phyloP scores from a whole-genome alignment of 306 rosid genomes.

The Luffa aegyptiaca region DNA sequence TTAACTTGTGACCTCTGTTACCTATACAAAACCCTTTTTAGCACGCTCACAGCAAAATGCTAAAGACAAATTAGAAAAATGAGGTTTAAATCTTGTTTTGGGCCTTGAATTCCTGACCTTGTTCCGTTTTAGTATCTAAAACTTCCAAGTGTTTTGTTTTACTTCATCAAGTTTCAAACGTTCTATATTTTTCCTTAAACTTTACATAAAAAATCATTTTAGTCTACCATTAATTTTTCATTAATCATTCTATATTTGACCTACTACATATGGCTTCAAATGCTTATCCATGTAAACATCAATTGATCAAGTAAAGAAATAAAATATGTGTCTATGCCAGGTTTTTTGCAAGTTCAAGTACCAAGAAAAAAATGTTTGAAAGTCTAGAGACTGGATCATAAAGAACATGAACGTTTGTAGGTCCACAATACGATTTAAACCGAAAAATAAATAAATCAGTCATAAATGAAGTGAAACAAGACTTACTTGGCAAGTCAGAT shows the following conservation, averaged over 20 bases:
- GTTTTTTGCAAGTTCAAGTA: background rate
- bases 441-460: background rate
- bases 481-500: conserved; percentile 84
- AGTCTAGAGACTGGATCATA: background rate
- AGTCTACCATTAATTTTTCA: too few species aligned
- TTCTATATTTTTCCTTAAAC: too few species aligned
- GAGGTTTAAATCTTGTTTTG: background rate
- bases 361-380: background rate
- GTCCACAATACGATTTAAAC: background rate
- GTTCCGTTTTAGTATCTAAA: background rate
- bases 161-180: background rate
- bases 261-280: background rate
- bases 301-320: background rate
- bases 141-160: background rate
- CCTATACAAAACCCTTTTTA: background rate
- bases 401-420: background rate
- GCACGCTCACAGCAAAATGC: background rate
- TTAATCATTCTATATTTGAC: background rate
- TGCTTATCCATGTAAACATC: background rate
- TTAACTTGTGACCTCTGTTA: background rate
- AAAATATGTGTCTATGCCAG: background rate
- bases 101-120: background rate
- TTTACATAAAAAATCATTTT: too few species aligned
- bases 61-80: background rate
- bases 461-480: conserved; percentile 5